Evolutionary conservation across 495 filamentous ascomycete genomes (phyloP), one percentile per base, ranked within the genome.

Genomic region (Aspergillus mulundensis): DNA sequence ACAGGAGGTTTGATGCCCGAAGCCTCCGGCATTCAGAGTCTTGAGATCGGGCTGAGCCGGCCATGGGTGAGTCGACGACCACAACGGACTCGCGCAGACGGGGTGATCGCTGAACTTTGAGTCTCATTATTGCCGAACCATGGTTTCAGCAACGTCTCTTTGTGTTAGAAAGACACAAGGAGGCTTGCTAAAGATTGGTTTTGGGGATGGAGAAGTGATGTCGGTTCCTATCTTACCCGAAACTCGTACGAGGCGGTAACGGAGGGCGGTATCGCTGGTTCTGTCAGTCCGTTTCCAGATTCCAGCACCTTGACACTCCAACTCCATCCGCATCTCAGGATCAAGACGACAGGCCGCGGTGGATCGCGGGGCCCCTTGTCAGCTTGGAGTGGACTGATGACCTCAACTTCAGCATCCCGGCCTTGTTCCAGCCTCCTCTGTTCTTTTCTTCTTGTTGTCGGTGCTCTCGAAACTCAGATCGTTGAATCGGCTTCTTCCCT

Each of bases 151-250:
- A 40, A 40, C 3, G 23, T 24, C 3, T 44, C 20, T 24, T 44
- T 23, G 42, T 44, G 32, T 36, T 36, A 2, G 32, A 36, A n/a
- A 36, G 32, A 2, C 32, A 28, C 5, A 36, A 36, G n/a, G 32
- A 36, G 32, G 32, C 32, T 36, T 36, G 32, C 32, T 15, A 36
- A 15, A 36, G 32, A 14, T 36, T 36, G 5, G 32, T 4, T 7
- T 36, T 15, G 7, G 25, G n/a, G 32, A 23, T 32, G 28, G 30
- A 50, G 28, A 24, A 18, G 43, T 38, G 42, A 39, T 0, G 42
- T 42, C 11, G 28, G 47, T 61, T 55, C 62, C 62, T 62, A 65
- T 60, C 57, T 65, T 65, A 65, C 62, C 62, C 62, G 62, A 62
- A 19, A 14, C 19, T 8, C 18, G 62, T 65, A 61, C 36, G 43